These are phyloP conservation scores for Fraxinus xanthoxyloides DNA, from an alignment of 305 asterid genomes.

Conservation along the genomic window DNA sequence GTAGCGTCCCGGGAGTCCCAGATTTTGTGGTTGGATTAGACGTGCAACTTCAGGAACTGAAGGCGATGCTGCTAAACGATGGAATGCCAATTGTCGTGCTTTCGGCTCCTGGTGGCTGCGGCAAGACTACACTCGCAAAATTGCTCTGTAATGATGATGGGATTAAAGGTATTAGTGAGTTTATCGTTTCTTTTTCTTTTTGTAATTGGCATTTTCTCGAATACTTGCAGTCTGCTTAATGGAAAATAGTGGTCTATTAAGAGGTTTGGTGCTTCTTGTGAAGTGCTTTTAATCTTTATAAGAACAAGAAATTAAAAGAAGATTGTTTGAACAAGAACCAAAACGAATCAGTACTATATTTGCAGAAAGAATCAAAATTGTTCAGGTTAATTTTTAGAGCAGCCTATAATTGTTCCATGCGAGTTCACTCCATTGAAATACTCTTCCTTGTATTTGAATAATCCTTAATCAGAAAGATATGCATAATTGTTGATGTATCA, in stretches of 20 bases:
- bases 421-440: background rate
- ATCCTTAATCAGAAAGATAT: background rate
- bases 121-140: conserved; percentile 36
- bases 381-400: background rate
- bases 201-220: background rate
- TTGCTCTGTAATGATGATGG: conserved; percentile 25
- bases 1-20: conserved; percentile 22
- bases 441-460: background rate
- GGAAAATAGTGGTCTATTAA: background rate
- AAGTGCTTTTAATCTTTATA: background rate
- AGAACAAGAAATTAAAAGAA: background rate
- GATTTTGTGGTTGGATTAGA: conserved; percentile 33
- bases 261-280: background rate
- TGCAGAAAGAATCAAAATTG: background rate
- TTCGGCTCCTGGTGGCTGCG: conserved; percentile 43
- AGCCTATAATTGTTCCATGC: background rate
- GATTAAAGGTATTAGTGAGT: conserved; percentile 25
- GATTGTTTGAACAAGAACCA: background rate
- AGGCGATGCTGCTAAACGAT: conserved; percentile 17
- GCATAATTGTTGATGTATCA: background rate
- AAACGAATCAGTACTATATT: background rate
- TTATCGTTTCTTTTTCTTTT: background rate
- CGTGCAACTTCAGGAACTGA: conserved; percentile 24
- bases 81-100: conserved; percentile 23
- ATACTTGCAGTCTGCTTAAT: background rate